Base-by-base conservation (phyloP, 495 filamentous ascomycete genomes). In the Penicillium odoratum region DNA sequence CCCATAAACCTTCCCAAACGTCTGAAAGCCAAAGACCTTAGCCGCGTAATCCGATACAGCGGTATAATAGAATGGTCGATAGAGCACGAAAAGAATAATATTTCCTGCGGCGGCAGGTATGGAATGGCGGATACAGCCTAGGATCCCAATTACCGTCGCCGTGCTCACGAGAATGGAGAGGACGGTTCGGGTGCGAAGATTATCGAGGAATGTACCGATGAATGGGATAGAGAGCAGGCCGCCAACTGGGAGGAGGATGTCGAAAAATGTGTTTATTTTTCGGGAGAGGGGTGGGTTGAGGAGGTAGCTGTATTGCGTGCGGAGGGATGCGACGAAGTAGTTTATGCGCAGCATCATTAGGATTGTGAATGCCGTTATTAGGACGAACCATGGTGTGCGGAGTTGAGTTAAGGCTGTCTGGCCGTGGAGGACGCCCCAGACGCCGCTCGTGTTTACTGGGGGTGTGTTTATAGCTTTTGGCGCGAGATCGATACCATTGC, bases 1-100 rank as follows among this genome's bases (percentile, higher is more conserved):
- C n/a, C 94, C 94, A 69, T 98, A 97, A 28, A 98, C 91, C 55
- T 89, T 97, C 28, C 93, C 93, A 61, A 97, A 98, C 0, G 93
- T 97, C 58, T 84, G 85, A 74, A 96, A 97, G 7, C 94, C 93
- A 69, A 98, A 98, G 33, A 98, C 93, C 73, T 97, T 97, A 31
- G 92, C 93, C 44, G 85, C 78, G 70, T 96, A 97, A 75, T 98
- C 94, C 8, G 78, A 82, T 1, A 82, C 77, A 3, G 79, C 69
- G 11, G 79, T 82, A 52, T 82, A 82, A 51, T 82, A 83, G 53
- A 83, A 77, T 0, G 80, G 80, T 5, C 81, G 70, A 59, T 83
- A 83, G 18, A 81, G 51, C 44, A 78, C 90, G 67, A 98, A 98
- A 0, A 97, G 81, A 43, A 78, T 74, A 50, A 98, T 78, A 57